Conservation (phyloP, 306 rosid species). For the Ceratonia siliqua region DNA sequence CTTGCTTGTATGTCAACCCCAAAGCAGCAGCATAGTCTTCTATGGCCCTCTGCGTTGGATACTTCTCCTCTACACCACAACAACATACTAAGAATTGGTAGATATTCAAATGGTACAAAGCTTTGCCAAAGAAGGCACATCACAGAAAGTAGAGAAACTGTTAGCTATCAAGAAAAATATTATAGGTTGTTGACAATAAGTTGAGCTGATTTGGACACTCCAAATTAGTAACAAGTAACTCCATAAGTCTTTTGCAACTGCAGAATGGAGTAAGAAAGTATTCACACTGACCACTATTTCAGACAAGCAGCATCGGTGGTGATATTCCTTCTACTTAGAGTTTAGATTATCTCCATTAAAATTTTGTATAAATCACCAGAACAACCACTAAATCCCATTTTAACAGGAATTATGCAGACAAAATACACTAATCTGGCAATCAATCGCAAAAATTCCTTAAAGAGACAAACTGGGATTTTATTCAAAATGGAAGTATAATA, state of each 20-base stretch:
- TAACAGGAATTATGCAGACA: background rate
- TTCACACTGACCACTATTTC: background rate
- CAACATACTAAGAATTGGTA: background rate
- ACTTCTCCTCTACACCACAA: conserved; percentile 62
- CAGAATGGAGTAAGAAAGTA: background rate
- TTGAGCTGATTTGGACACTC: background rate
- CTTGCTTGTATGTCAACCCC: conserved; percentile 63
- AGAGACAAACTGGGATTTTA: background rate
- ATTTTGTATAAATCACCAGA: background rate
- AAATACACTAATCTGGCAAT: background rate
- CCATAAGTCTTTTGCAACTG: background rate
- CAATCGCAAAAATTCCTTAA: background rate
- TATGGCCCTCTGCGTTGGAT: conserved; percentile 45
- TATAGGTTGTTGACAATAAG: background rate
- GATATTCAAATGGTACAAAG: background rate
- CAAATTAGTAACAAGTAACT: background rate
- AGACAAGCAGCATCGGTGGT: background rate
- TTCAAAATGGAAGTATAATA: background rate
- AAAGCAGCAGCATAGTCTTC: conserved; percentile 48
- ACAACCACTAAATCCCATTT: background rate
- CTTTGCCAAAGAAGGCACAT: background rate
- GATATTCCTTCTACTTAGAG: background rate
- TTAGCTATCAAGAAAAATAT: background rate
- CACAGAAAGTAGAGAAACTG: background rate
- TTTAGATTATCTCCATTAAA: background rate